phyloP scores from a whole-genome alignment of 2,329 filamentous ascomycete genomes.

The Talaromyces marneffei region DNA sequence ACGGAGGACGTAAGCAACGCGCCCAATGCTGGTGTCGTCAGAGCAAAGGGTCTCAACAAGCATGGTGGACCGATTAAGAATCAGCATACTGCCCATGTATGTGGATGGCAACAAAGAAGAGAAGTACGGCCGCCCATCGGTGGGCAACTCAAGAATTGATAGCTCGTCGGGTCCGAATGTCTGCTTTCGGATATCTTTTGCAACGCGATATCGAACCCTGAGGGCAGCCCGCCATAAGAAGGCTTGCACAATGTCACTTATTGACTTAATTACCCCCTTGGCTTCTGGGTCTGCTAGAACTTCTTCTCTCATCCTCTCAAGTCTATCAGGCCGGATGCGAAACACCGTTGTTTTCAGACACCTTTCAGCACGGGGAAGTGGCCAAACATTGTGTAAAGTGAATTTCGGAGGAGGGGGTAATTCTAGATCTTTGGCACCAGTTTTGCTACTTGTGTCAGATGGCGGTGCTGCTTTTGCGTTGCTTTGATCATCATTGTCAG shows the following conservation, averaged over 20 bases:
- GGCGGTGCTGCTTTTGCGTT: neutral
- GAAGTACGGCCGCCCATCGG: slow-evolving; percentile 1
- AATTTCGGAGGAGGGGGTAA: neutral
- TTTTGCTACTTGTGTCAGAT: neutral
- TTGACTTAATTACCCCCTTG: neutral
- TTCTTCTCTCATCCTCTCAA: slow-evolving; percentile 4
- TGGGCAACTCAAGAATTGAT: slow-evolving; percentile 8
- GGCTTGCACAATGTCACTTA: slow-evolving; percentile 10
- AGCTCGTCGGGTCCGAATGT: neutral
- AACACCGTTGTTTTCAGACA: slow-evolving; percentile 1
- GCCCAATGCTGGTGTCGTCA: slow-evolving; percentile 5
- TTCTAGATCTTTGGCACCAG: neutral
- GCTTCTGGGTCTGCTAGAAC: neutral
- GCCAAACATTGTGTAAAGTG: slow-evolving; percentile 4
- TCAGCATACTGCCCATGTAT: slow-evolving; percentile 7
- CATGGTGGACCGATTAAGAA: slow-evolving; percentile 3
- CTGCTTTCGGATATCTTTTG: slow-evolving; percentile 6
- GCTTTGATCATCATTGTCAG: neutral
- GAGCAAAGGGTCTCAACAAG: slow-evolving; percentile 1
- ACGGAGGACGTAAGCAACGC: slow-evolving; percentile 5
- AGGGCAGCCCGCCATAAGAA: slow-evolving; percentile 7
- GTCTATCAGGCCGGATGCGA: neutral
- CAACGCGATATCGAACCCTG: slow-evolving; percentile 4
- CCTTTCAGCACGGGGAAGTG: neutral
- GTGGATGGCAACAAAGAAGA: slow-evolving; percentile 4